Percentiles rank a stretch among this genome's conserved stretches.
Evolutionary conservation across 768 basidiomycete genomes (phyloP).

Genomic region (Gloeopeniophorella convolvens): DNA sequence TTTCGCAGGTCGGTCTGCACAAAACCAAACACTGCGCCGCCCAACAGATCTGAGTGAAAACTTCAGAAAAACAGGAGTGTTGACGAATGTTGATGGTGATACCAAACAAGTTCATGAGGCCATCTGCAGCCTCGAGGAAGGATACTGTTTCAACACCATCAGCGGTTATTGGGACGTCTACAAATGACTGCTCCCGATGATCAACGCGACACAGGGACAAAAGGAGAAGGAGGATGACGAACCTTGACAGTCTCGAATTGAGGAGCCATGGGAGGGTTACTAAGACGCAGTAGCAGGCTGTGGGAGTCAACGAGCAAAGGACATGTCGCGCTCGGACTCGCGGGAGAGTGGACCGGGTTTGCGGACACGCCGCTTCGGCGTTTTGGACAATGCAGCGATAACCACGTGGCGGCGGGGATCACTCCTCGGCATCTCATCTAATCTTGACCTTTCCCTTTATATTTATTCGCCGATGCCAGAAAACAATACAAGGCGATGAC

Average conservation of each 20-base stretch:
- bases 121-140: conserved; percentile 88
- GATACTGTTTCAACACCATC: conserved; percentile 70
- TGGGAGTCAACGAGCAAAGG: conserved; percentile 9
- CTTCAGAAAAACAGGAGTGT: too few species aligned
- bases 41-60: conserved; percentile 72
- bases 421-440: too few species aligned
- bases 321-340: neutral
- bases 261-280: conserved; percentile 44
- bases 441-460: too few species aligned
- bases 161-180: conserved; percentile 71
- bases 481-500: too few species aligned
- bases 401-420: conserved; percentile 11
- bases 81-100: conserved; percentile 1
- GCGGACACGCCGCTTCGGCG: too few species aligned
- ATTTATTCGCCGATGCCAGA: too few species aligned
- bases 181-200: conserved; percentile 61
- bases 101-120: conserved; percentile 72
- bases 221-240: conserved; percentile 16
- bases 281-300: too few species aligned
- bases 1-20: conserved; percentile 63
- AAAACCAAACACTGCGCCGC: conserved; percentile 64
- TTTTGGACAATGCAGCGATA: too few species aligned
- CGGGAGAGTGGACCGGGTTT: too few species aligned
- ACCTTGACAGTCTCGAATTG: conserved; percentile 69
- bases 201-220: conserved; percentile 1